Evolutionary conservation across 768 basidiomycete species (phyloP).

Genomic region (Psilocybe cubensis): DNA sequence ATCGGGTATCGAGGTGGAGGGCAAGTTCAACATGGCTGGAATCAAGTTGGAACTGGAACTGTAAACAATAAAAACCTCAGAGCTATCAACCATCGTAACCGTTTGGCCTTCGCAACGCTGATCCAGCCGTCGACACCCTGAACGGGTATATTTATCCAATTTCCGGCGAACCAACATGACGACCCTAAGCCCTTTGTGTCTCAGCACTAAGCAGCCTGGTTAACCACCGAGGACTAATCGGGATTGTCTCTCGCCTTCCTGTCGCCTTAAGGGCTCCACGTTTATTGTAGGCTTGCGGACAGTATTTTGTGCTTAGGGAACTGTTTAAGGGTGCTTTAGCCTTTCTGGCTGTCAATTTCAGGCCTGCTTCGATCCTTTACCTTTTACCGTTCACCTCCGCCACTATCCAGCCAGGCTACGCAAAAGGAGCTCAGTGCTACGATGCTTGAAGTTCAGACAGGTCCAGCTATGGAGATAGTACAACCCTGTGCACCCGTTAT

Average conservation of each 20-base stretch:
- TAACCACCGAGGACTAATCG: conserved; percentile 9
- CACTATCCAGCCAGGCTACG: background rate
- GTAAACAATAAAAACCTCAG: background rate
- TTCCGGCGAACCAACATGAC: conserved; percentile 4
- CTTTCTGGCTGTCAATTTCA: background rate
- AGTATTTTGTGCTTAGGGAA: background rate
- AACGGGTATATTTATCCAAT: background rate
- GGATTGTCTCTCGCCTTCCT: conserved; percentile 8
- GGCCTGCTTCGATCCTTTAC: background rate
- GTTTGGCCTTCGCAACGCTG: background rate
- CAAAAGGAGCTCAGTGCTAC: background rate
- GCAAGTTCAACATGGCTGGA: too few species aligned
- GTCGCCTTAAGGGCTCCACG: conserved; percentile 5
- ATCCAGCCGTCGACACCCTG: background rate
- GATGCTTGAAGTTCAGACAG: background rate
- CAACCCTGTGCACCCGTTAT: background rate
- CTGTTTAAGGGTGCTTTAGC: background rate
- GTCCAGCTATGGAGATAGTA: background rate
- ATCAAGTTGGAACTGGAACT: background rate
- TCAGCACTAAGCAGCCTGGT: conserved; percentile 6
- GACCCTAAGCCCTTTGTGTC: conserved; percentile 6
- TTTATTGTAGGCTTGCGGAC: background rate
- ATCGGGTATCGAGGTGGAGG: too few species aligned
- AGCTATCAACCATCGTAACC: background rate
- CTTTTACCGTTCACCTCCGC: background rate